These are phyloP conservation scores for Ophiostoma sp. DNA, from an alignment of 2,329 filamentous ascomycete genomes.

Conservation along the genomic window DNA sequence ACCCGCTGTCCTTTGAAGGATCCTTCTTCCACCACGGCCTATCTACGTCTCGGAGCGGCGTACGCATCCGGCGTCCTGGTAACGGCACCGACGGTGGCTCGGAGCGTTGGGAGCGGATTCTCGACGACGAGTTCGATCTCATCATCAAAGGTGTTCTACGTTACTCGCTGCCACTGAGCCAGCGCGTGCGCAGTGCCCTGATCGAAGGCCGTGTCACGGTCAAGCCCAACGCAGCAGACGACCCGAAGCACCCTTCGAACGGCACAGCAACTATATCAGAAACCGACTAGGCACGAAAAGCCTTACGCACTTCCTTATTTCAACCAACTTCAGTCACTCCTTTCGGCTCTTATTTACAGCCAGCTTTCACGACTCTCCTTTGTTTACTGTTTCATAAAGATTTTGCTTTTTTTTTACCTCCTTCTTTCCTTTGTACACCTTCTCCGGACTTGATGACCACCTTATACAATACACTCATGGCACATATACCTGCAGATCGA, in stretches of 20 bases:
- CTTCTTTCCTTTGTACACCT: conserved; percentile 12
- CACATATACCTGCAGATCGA: conserved; percentile 22
- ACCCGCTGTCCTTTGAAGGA: conserved; percentile 82
- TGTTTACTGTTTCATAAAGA: conserved; percentile 19
- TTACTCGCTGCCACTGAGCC: conserved; percentile 68
- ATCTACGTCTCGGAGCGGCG: conserved; percentile 75
- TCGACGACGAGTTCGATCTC: conserved; percentile 89
- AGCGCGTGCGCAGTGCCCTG: conserved; percentile 58
- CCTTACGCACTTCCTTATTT: neutral
- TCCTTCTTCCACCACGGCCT: conserved; percentile 77
- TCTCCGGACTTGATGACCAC: conserved; percentile 16
- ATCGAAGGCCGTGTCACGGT: conserved; percentile 62
- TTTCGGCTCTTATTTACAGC: conserved; percentile 18
- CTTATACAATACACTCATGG: conserved; percentile 15
- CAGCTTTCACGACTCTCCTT: conserved; percentile 25
- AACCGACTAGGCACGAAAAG: neutral
- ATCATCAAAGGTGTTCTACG: conserved; percentile 89
- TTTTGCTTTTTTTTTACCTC: neutral
- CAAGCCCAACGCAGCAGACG: conserved; percentile 62
- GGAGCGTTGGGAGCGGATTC: conserved; percentile 84
- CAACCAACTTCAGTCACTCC: conserved; percentile 25
- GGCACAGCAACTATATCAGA: conserved; percentile 36
- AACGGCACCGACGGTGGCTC: conserved; percentile 86
- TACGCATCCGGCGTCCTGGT: conserved; percentile 78
- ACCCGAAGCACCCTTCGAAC: conserved; percentile 47